Base-by-base conservation (phyloP, 148 eudicot species). In the Cornus florida region DNA sequence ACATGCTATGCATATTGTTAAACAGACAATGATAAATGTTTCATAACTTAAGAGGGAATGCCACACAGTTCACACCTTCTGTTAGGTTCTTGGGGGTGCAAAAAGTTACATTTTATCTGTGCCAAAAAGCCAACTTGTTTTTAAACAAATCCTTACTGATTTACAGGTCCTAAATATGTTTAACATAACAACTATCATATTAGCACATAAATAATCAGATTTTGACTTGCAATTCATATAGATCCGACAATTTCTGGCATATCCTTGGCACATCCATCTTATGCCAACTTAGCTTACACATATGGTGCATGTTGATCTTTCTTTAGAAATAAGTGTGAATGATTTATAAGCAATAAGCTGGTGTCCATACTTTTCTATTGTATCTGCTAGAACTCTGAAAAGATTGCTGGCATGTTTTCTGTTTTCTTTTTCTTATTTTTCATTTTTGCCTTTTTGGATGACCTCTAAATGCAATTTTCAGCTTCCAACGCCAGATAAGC, bases 401-500 rank as follows among this genome's bases (percentile, higher is more conserved):
- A 5, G 78, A 41, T 75, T 3, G n/a, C 6, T 10, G 0, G 9
- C 11, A 39, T 43, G 5, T 24, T 53, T 13, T 16, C 12, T 78
- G 73, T 32, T 43, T 76, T n/a, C 24, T 12, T 28, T 50, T 3
- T 14, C 17, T n/a, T 16, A 13, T 48, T 32, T 70, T n/a, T 38
- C 14, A 41, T 28, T 69, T 7, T 28, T 28, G 28, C 28, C 48
- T 67, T 31, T 17, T 35, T 28, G 28, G 28, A 28, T 28, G 69
- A 48, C 20, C 28, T 57, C 2, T 24, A 4, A 57, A 19, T 62
- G 75, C 50, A 57, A 68, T 69, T 77, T 79, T 75, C 92, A 96
- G 99, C 93, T 96, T 69, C 99, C 99, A 67, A 86, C 83, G 41
- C 78, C 72, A 81, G 99, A 92, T 69, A 80, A 96, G 85, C 98